Evolutionary conservation across 495 filamentous ascomycete species (phyloP).

Genomic region (Talaromyces liani): DNA sequence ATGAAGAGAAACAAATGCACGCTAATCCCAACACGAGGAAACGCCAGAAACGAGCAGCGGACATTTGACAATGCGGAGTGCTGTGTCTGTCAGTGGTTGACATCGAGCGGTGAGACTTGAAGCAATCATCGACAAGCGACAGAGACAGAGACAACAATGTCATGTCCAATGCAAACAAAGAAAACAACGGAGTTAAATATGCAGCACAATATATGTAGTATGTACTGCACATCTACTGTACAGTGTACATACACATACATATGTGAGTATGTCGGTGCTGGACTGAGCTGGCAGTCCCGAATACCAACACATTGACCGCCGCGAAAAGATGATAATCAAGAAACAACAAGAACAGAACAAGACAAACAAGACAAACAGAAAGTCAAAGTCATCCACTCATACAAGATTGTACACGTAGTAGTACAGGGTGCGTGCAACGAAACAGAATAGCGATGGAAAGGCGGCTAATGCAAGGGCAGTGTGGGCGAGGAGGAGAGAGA

Average conservation of each 20-base stretch:
- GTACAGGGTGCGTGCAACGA: not conserved
- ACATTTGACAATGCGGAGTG: not conserved
- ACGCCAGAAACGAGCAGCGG: not conserved
- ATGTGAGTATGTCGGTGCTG: not conserved
- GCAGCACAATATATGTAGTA: conserved; percentile 1
- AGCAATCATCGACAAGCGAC: not conserved
- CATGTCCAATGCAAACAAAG: conserved; percentile 3
- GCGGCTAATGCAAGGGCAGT: conserved; percentile 7
- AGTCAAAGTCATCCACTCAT: conserved; percentile 4
- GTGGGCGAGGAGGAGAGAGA: not conserved
- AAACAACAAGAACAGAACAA: not conserved
- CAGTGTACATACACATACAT: not conserved
- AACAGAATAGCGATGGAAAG: not conserved
- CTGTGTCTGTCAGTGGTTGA: not conserved
- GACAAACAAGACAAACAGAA: not conserved
- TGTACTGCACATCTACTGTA: conserved; percentile 1
- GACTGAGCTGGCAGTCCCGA: conserved; percentile 5
- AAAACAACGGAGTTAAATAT: not conserved
- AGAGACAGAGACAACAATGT: not conserved
- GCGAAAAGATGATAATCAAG: not conserved
- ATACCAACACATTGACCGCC: not conserved
- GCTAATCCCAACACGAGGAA: not conserved
- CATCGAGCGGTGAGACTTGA: not conserved
- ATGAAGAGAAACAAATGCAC: not conserved
- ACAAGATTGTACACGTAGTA: conserved; percentile 8